phyloP scores from a whole-genome alignment of 1,284 basidiomycete species.

The Ganoderma sinense region DNA sequence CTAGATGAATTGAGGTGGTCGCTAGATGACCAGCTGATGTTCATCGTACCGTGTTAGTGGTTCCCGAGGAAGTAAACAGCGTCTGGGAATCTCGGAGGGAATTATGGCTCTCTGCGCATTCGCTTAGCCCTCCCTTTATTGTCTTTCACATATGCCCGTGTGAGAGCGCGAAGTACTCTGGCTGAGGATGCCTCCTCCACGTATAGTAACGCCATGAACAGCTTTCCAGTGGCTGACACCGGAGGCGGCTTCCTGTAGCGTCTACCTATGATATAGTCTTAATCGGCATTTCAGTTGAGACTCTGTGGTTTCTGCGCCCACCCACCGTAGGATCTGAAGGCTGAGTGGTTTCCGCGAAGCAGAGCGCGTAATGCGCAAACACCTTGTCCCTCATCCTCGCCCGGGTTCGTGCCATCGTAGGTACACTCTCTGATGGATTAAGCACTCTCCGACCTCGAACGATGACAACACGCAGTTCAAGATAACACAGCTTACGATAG shows the following conservation, averaged over 20 bases:
- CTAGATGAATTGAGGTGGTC: background rate
- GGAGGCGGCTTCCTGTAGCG: background rate
- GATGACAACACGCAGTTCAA: background rate
- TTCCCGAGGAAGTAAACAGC: background rate
- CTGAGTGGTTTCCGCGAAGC: background rate
- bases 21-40: constrained; percentile 1
- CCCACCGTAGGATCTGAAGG: background rate
- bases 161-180: background rate
- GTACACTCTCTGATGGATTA: background rate
- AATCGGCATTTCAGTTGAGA: background rate
- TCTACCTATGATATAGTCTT: background rate
- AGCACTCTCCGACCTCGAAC: background rate
- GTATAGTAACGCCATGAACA: background rate
- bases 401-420: background rate
- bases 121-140: background rate
- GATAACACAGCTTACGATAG: background rate
- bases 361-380: background rate
- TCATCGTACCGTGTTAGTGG: background rate
- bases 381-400: background rate
- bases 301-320: background rate
- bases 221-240: background rate
- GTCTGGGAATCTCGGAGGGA: background rate
- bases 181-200: background rate
- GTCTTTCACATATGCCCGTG: background rate
- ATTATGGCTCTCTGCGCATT: background rate